Percentiles rank a stretch among this genome's conserved stretches.
Evolutionary conservation across 2,329 filamentous ascomycete species (phyloP).

Genomic region (Xylariaceae sp.): DNA sequence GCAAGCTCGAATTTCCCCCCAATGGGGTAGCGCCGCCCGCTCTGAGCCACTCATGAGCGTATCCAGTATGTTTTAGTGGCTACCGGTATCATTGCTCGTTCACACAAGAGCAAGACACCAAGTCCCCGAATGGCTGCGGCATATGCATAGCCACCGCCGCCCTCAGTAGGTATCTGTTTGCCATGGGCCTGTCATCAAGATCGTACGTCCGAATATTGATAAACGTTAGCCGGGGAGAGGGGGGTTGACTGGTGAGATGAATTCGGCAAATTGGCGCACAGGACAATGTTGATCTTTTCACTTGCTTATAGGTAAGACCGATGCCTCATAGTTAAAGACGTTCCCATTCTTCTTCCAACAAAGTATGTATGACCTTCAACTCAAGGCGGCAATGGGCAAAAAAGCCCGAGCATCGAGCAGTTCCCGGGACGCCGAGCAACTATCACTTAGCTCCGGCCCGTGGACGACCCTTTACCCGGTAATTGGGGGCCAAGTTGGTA

Average conservation of each 20-base stretch:
- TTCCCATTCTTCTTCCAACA: not conserved
- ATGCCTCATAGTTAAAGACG: not conserved
- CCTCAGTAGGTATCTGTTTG: no score
- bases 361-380: not conserved
- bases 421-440: not conserved
- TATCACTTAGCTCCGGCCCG: not conserved
- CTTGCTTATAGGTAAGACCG: not conserved
- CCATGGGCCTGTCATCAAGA: no score
- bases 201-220: no score
- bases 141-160: no score
- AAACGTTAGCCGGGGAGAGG: no score
- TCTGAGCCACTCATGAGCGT: no score
- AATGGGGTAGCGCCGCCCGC: no score
- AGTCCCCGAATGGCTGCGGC: no score
- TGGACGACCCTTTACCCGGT: not conserved
- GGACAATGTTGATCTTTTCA: not conserved
- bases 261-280: not conserved
- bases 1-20: no score
- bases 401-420: not conserved
- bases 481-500: not conserved
- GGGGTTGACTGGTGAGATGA: not conserved
- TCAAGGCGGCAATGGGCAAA: not conserved
- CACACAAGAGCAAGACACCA: no score
- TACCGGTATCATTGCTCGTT: no score
- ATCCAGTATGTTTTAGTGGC: no score